Evolutionary conservation across 768 basidiomycete species (phyloP).

Genomic region (Sporobolomyces roseus): DNA sequence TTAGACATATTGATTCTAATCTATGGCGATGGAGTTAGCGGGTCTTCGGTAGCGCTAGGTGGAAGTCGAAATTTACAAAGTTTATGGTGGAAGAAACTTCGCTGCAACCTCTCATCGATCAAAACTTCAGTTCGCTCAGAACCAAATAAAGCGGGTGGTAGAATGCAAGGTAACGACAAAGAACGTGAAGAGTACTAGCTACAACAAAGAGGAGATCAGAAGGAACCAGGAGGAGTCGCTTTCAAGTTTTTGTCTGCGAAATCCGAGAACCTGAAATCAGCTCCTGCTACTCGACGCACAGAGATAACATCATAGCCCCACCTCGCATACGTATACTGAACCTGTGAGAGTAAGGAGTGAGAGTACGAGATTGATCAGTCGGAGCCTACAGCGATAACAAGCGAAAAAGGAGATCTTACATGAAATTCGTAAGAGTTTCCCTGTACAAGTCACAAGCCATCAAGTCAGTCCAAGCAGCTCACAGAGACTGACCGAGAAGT

Average conservation of each 20-base stretch:
- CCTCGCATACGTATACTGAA: conserved; percentile 28
- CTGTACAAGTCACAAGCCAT: background rate
- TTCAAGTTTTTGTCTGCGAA: conserved; percentile 7
- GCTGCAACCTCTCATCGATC: too few relatives aligned
- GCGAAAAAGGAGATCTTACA: conserved; percentile 5
- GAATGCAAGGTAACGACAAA: background rate
- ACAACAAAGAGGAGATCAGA: background rate
- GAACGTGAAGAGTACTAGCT: background rate
- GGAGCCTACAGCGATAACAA: background rate
- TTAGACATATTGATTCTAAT: conserved; percentile 21
- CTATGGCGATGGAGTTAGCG: background rate
- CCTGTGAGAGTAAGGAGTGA: background rate
- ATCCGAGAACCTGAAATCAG: background rate
- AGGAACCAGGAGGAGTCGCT: conserved; percentile 5
- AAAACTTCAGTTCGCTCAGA: too few relatives aligned
- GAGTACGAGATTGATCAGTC: background rate
- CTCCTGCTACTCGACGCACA: background rate
- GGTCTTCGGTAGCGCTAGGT: background rate
- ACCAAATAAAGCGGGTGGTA: background rate
- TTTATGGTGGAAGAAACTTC: too few relatives aligned
- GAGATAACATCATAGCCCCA: background rate
- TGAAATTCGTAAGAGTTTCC: conserved; percentile 40
- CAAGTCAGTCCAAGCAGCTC: background rate
- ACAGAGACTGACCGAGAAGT: too few relatives aligned
- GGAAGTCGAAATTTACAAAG: too few relatives aligned